Conservation (phyloP, 805 yeast genomes). For the Myxozyma vanderwaltii region DNA sequence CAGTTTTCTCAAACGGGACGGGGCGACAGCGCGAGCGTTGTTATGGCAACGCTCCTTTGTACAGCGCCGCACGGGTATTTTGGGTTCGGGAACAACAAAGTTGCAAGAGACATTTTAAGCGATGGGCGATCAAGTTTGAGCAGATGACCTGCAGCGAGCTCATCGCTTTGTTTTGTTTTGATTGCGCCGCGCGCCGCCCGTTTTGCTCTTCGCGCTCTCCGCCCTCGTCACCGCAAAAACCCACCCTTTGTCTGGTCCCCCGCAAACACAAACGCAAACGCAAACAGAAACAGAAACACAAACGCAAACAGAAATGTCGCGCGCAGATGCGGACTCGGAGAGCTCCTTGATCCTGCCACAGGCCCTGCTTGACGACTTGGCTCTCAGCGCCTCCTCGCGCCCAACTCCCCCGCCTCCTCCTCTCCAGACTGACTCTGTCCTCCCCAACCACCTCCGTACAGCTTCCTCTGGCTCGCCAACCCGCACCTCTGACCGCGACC, state of each 20-base stretch:
- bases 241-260: no score
- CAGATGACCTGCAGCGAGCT: slow-evolving; percentile 7
- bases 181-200: slow-evolving; percentile 18
- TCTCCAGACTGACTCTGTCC: slow-evolving; percentile 18
- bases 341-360: slow-evolving; percentile 13
- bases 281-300: slow-evolving; percentile 1
- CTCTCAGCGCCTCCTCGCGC: background rate
- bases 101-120: background rate
- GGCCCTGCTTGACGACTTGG: slow-evolving; percentile 21
- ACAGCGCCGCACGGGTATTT: no score
- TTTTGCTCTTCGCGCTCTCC: background rate
- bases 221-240: background rate
- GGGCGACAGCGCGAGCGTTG: no score
- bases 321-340: slow-evolving; percentile 3
- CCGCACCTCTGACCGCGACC: slow-evolving; percentile 23
- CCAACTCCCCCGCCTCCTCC: background rate
- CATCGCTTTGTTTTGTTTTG: slow-evolving; percentile 12
- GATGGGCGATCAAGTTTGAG: background rate
- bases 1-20: no score
- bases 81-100: slow-evolving; percentile 9
- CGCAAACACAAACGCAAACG: background rate
- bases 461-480: slow-evolving; percentile 22
- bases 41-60: slow-evolving; percentile 9
- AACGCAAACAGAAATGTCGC: background rate
- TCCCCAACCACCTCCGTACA: background rate